Evolutionary conservation across 257 asterid genomes (phyloP), one percentile per base, ranked within the genome.

Genomic region (Thymus quinquecostatus): DNA sequence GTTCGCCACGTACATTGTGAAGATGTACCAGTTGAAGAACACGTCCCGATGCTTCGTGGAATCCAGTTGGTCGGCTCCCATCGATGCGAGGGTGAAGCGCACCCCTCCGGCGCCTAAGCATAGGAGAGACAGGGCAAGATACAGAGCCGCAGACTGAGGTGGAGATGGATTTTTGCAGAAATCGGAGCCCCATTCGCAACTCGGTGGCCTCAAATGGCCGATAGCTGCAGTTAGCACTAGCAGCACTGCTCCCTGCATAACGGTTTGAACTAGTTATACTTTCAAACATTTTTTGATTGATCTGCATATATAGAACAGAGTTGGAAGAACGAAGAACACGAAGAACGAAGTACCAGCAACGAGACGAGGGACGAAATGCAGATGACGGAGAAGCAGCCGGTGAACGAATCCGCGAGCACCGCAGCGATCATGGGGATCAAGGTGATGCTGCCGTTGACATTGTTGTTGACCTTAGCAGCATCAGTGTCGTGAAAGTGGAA

Each of bases 401-500:
- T 64, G 50, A 65, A 89, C 21, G 96, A 89, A 72, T 92, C 96
- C 0, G 98, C 96, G 5, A 88, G 49, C 8, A 92, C 74, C 2
- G 98, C 98, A 9, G 85, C 91, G 34, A 86, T 53, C 7, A 92
- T 81, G 0, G 96, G 96, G 54, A 92, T 79, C 72, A 92, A 75
- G 43, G 95, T 82, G 14, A 86, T 82, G 75, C 87, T 85, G 36
- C 96, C 96, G 64, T 85, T 88, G 5, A 87, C 88, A 14, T 84
- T 68, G 59, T 89, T 92, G 77, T 68, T 87, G 2, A 89, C 66
- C 78, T 92, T 84, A 8, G 98, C 94, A 13, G 98, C 96, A 74
- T 76, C 82, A 32, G 84, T 87, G 74, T 88, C 87, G 73, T 84
- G 79, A 33, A 88, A 68, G 63, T 89, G 86, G 82, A 85, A 92